Percentiles rank a stretch among this genome's conserved stretches.
Evolutionary conservation across 2,329 filamentous ascomycete species (phyloP).

Genomic region (Dactylonectria macrodidyma): DNA sequence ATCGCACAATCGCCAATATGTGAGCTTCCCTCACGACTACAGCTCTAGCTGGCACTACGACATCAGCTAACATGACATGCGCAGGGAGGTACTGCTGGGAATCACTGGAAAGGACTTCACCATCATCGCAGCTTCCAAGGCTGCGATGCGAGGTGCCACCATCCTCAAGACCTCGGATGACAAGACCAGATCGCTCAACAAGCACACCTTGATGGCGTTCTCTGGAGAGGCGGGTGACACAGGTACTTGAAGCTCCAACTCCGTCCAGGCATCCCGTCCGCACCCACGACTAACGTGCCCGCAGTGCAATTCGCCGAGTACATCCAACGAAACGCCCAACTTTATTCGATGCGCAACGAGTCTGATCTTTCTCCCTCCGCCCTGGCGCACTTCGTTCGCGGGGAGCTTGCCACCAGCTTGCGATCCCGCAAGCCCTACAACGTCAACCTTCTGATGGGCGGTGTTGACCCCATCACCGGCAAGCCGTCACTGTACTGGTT

Average conservation of each 20-base stretch:
- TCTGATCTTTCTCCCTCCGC: conserved; percentile 91
- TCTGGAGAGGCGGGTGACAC: conserved; percentile 97
- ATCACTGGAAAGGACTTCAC: conserved; percentile 99
- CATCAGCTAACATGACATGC: conserved; percentile 30
- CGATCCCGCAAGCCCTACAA: conserved; percentile 95
- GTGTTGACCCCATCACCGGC: conserved; percentile 91
- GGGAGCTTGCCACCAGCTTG: conserved; percentile 91
- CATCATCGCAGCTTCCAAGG: conserved; percentile 97
- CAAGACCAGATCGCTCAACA: conserved; percentile 94
- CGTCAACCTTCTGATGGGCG: conserved; percentile 95
- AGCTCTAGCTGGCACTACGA: conserved; percentile 23
- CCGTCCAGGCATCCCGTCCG: conserved; percentile 21
- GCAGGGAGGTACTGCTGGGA: conserved; percentile 96
- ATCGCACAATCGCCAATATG: conserved; percentile 44
- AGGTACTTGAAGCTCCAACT: conserved; percentile 63
- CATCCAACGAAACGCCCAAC: conserved; percentile 97
- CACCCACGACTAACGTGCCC: conserved; percentile 42
- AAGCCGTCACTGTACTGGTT: conserved; percentile 97
- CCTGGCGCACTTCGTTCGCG: conserved; percentile 92
- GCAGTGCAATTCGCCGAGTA: conserved; percentile 99
- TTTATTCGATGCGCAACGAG: conserved; percentile 99
- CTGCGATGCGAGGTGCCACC: conserved; percentile 96
- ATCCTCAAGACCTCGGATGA: conserved; percentile 96
- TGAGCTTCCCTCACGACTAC: conserved; percentile 34
- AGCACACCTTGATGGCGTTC: conserved; percentile 95